Conservation (phyloP, 208 protist genomes). For the Entamoeba dispar region DNA sequence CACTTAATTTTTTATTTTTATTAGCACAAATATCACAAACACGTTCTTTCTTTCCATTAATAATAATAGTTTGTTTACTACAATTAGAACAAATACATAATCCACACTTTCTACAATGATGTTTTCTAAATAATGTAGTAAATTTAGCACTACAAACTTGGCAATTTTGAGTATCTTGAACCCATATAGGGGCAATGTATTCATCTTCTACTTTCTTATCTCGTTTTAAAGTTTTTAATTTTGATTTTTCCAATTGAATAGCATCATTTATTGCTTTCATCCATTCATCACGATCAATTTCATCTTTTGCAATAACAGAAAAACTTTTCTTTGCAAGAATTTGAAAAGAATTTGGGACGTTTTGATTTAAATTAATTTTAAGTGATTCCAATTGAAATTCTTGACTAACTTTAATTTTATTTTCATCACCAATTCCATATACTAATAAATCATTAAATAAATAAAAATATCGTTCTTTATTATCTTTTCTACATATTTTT, state of each 20-base stretch:
- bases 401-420: not conserved
- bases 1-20: not conserved
- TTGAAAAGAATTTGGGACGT: not conserved
- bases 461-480: not conserved
- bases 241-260: not conserved
- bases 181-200: not conserved
- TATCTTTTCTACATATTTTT: not conserved
- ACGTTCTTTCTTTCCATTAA: not conserved
- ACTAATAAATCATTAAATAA: not conserved
- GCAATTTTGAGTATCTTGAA: not conserved
- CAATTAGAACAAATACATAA: not conserved
- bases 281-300: not conserved
- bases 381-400: not conserved
- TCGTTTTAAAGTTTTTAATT: not conserved
- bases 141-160: not conserved
- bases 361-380: not conserved
- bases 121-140: not conserved
- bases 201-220: not conserved
- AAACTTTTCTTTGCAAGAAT: not conserved
- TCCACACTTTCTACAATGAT: not conserved
- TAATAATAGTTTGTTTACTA: not conserved
- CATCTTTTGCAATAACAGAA: not conserved
- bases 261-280: not conserved
- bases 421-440: not conserved
- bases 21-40: not conserved